Evolutionary conservation across 345 rosid species (phyloP), one percentile per base, ranked within the genome.

Genomic region (Citrus hindsii): DNA sequence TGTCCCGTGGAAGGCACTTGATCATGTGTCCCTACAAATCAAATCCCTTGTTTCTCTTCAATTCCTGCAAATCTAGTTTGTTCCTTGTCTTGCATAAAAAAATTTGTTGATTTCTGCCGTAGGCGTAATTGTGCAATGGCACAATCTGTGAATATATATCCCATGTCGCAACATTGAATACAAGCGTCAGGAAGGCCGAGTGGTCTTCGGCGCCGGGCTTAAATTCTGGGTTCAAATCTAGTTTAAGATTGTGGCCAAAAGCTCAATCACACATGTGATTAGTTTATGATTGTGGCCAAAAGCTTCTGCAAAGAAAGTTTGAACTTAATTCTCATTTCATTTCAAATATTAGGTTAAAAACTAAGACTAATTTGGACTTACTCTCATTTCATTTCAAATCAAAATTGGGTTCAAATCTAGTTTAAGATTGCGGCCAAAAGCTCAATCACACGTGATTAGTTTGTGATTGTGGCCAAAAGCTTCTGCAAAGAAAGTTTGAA

Each of bases 121-220:
- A 1, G 3, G 13, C 0, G 18, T 46, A 3, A 46, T 46, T 46
- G 18, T 13, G 5, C 9, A 3, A 46, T 46, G 51, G 51, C 18
- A 46, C 18, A 12, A 3, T 46, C 18, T 12, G 1, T 12, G 51
- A 46, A 3, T 3, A 46, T 12, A 3, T 12, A 46, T 42, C 3
- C 14, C 48, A 42, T 42, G 3, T 42, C 13, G 14, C 1, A 42
- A 12, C 3, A 4, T 42, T 42, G 48, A 42, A 42, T 10, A 42
- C 48, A 10, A 42, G 48, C 6, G 92, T 90, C 89, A 90, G 89
- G 92, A 82, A 86, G 90, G 92, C 94, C 92, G 91, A 89, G 93
- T 86, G 92, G 93, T 92, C 93, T 86, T 87, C 88, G 89, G 88
- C 93, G 92, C 92, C 90, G 86, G 93, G 87, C 94, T 88, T 91